These are phyloP conservation scores for Ophiosphaerella narmari DNA, from an alignment of 2,329 filamentous ascomycete species.

Conservation along the genomic window DNA sequence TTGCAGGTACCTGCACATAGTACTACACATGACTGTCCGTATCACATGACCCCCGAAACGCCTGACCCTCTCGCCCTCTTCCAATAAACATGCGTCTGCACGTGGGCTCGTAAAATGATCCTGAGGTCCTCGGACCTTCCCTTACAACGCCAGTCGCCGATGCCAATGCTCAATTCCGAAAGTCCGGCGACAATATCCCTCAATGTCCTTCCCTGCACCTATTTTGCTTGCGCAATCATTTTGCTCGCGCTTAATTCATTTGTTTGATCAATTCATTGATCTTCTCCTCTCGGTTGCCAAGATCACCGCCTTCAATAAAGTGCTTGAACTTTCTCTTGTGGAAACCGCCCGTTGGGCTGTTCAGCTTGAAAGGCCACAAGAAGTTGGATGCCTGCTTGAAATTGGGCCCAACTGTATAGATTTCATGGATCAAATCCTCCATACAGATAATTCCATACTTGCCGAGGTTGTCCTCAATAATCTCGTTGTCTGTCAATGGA, in stretches of 20 bases:
- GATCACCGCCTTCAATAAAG: slow-evolving; percentile 97
- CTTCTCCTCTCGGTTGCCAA: slow-evolving; percentile 97
- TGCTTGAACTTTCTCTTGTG: slow-evolving; percentile 97
- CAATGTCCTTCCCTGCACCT: slow-evolving; percentile 5
- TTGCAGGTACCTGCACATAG: slow-evolving; percentile 2
- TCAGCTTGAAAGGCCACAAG: slow-evolving; percentile 99
- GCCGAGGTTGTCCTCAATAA: slow-evolving; percentile 95
- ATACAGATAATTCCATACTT: slow-evolving; percentile 98
- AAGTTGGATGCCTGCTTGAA: slow-evolving; percentile 98
- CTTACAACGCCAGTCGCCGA: slow-evolving; percentile 24
- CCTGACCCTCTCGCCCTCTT: slow-evolving; percentile 3
- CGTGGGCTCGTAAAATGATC: slow-evolving; percentile 20
- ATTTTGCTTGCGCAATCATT: background rate
- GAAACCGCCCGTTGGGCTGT: slow-evolving; percentile 98
- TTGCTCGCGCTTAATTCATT: slow-evolving; percentile 81
- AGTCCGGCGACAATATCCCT: slow-evolving; percentile 17
- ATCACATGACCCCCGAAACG: slow-evolving; percentile 3
- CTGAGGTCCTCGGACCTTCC: slow-evolving; percentile 9
- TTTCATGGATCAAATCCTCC: slow-evolving; percentile 99
- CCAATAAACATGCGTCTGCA: slow-evolving; percentile 14
- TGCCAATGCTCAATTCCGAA: slow-evolving; percentile 28
- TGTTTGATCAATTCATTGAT: slow-evolving; percentile 96
- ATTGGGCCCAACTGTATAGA: slow-evolving; percentile 95
- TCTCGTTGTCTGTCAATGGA: slow-evolving; percentile 93
- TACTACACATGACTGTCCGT: background rate